Base-by-base conservation (phyloP, 2,329 filamentous ascomycete species). In the Penicillium sp. region DNA sequence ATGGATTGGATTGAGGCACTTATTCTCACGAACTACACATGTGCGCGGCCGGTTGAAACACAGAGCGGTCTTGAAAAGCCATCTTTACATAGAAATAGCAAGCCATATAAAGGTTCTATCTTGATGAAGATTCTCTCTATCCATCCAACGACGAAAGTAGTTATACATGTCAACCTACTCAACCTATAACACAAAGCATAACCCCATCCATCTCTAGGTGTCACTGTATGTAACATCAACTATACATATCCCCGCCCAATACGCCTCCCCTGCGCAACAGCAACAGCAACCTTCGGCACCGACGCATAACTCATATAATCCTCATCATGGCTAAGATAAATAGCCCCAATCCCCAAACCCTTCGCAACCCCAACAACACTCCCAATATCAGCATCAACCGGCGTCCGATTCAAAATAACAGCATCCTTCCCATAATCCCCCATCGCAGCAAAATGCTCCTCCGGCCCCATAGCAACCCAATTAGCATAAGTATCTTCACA, bases 21-120 rank as follows among this genome's bases (percentile, higher is more conserved):
- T 88, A 14, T 75, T 88, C 0, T 88, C 14, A 87, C 54, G 76
- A 76, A 55, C 84, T 84, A 59, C 78, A 76, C 18, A 40, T n/a
- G 33, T 13, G 35, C 18, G 11, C n/a, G 16, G 9, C 9, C n/a
- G 7, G 29, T 30, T 12, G 4, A 19, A 28, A 40, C 10, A 27
- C 18, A 34, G 22, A 34, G 25, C 4, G 22, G 22, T 25, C 2
- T 34, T 34, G 5, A 4, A 28, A 18, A 22, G 12, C 12, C 14
- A 29, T 14, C 12, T 46, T 6, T 5, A 19, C 31, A 34, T 28
- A 29, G 4, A 36, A 28, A 18, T 18, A 2, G 5, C 5, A 8
- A 8, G 8, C 8, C 2, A 8, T 12, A 28, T 1, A 22, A 11
- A n/a, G 11, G 4, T n/a, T 35, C 16, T n/a, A 13, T 28, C 7